A percentile compares a stretch with the other conserved stretches of the same genome.
phyloP scores from a whole-genome alignment of 306 rosid species.

The Vachellia pachyceras region DNA sequence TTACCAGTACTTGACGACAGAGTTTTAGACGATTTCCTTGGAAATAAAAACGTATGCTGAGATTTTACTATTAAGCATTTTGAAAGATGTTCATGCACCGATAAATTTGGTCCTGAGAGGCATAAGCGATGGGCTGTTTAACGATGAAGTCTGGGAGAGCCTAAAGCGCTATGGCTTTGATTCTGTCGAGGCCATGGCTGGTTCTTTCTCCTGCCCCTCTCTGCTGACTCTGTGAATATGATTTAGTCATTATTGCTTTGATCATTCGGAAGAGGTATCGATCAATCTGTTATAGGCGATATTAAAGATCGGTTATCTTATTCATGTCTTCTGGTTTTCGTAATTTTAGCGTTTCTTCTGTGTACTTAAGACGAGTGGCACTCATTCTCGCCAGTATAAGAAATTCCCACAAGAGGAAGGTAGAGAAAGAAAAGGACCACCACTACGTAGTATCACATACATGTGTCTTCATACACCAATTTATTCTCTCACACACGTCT shows the following conservation, averaged over 20 bases:
- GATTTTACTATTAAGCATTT: neutral
- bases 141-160: neutral
- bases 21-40: neutral
- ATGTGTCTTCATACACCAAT: too few relatives aligned
- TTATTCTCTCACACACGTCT: too few relatives aligned
- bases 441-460: neutral
- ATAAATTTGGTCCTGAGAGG: neutral
- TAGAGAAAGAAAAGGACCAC: neutral
- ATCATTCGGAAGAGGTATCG: neutral
- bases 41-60: neutral
- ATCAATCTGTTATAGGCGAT: neutral
- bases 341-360: neutral
- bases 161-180: neutral
- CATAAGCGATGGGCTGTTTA: neutral
- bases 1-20: neutral
- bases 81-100: neutral
- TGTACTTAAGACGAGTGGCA: neutral
- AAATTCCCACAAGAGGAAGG: neutral
- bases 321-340: neutral
- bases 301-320: neutral
- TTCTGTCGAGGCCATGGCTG: neutral
- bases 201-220: too few relatives aligned
- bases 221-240: too few relatives aligned
- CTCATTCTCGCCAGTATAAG: neutral
- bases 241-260: neutral